A percentile compares a stretch with the other conserved stretches of the same genome.
These are phyloP conservation scores for Glutinoglossum americanum DNA, from an alignment of 495 filamentous ascomycete species.

Conservation along the genomic window DNA sequence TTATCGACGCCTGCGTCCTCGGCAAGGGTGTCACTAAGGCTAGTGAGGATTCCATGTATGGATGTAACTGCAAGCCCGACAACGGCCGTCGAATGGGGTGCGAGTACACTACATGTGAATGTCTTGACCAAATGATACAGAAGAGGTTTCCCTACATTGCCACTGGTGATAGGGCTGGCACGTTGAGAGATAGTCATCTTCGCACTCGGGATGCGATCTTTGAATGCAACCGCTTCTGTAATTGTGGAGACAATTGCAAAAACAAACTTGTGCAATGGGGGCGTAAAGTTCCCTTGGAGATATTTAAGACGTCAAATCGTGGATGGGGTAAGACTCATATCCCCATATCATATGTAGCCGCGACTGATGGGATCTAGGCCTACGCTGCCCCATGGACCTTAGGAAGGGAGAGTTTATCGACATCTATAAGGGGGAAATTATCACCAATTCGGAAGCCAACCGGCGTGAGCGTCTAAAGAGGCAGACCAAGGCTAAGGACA, in stretches of 20 bases:
- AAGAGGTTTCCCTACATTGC: conserved; percentile 20
- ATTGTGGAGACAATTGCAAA: conserved; percentile 43
- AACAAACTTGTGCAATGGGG: conserved; percentile 69
- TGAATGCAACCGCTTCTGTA: conserved; percentile 62
- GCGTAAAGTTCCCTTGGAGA: conserved; percentile 48
- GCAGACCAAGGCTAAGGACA: conserved; percentile 20
- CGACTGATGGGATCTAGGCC: conserved; percentile 22
- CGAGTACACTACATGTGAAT: conserved; percentile 30
- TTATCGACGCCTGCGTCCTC: conserved; percentile 27
- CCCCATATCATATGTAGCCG: neutral
- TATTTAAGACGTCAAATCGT: conserved; percentile 56
- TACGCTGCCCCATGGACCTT: conserved; percentile 46
- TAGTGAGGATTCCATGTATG: conserved; percentile 1
- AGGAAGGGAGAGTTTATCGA: conserved; percentile 70
- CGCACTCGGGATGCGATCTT: conserved; percentile 42
- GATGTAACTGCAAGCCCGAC: conserved; percentile 13
- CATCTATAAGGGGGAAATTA: conserved; percentile 71
- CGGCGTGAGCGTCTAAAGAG: conserved; percentile 32
- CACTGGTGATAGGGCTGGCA: conserved; percentile 20
- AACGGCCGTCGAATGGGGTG: conserved; percentile 33
- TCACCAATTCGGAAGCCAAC: conserved; percentile 47
- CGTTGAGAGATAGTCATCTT: conserved; percentile 25
- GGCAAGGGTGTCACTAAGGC: conserved; percentile 17
- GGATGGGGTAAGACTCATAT: conserved; percentile 47
- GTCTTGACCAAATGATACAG: conserved; percentile 28